Conservation (phyloP, 352 stramenopile genomes). For the Phytophthora parvispora region DNA sequence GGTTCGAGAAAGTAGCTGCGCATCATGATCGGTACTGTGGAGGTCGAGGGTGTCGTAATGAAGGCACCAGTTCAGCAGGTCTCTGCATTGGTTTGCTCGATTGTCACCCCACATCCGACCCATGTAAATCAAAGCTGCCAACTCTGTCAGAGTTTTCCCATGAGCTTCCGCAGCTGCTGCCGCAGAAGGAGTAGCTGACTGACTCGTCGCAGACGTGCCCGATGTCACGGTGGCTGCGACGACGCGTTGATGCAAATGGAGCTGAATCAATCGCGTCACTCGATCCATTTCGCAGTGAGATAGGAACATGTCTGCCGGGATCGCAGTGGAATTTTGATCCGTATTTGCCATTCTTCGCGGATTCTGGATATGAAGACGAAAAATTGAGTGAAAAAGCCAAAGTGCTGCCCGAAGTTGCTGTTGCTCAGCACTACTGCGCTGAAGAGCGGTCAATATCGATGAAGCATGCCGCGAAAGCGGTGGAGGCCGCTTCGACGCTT, state of each 20-base stretch:
- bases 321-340: neutral
- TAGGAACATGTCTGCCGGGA: slow-evolving; percentile 45
- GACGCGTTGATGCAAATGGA: slow-evolving; percentile 36
- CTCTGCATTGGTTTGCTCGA: slow-evolving; percentile 36
- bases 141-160: slow-evolving; percentile 30
- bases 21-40: slow-evolving; percentile 23
- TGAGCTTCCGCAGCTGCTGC: slow-evolving; percentile 15
- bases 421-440: slow-evolving; percentile 18
- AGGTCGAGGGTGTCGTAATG: slow-evolving; percentile 25
- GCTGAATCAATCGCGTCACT: slow-evolving; percentile 33
- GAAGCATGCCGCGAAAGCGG: slow-evolving; percentile 32
- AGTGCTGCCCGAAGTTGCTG: slow-evolving; percentile 30
- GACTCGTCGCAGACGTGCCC: slow-evolving; percentile 10
- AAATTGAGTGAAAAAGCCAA: slow-evolving; percentile 64
- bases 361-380: slow-evolving; percentile 40
- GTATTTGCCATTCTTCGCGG: neutral
- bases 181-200: slow-evolving; percentile 16
- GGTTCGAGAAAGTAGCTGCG: slow-evolving; percentile 17
- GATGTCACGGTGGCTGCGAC: slow-evolving; percentile 30
- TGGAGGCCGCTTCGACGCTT: slow-evolving; percentile 4
- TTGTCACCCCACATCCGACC: slow-evolving; percentile 26
- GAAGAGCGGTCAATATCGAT: slow-evolving; percentile 27
- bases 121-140: slow-evolving; percentile 48
- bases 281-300: slow-evolving; percentile 58
- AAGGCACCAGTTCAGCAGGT: slow-evolving; percentile 50